Evolutionary conservation across 148 eudicot species (phyloP).

Genomic region (Chenopodium suecicum): DNA sequence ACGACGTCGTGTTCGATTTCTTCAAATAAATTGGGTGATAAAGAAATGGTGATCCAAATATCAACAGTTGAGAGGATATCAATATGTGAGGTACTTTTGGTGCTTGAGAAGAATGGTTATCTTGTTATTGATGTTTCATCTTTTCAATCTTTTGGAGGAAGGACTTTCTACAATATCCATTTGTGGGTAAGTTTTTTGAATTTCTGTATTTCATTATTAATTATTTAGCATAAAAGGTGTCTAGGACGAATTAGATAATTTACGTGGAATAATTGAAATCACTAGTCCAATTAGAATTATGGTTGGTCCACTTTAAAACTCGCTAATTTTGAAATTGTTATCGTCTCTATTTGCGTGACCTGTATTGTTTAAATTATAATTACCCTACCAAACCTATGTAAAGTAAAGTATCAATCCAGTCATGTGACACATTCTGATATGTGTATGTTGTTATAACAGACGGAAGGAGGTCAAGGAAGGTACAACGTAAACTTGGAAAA

Average conservation of each 20-base stretch:
- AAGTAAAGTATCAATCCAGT: too few species aligned
- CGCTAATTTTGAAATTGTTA: too few species aligned
- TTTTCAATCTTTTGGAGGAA: constrained; percentile 47
- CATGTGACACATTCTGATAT: background rate
- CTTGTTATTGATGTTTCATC: constrained; percentile 43
- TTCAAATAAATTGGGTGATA: constrained; percentile 34
- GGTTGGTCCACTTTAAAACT: too few species aligned
- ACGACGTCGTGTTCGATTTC: constrained; percentile 23
- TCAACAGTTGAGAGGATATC: constrained; percentile 34
- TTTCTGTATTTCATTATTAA: background rate
- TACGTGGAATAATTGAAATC: too few species aligned
- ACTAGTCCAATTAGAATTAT: too few species aligned
- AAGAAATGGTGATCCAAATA: constrained; percentile 46
- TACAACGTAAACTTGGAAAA: constrained; percentile 26
- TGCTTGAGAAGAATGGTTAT: constrained; percentile 51
- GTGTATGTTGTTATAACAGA: constrained; percentile 34
- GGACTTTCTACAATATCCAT: constrained; percentile 56
- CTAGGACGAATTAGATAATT: background rate
- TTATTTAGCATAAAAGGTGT: background rate
- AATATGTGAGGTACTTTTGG: constrained; percentile 38
- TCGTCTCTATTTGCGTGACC: too few species aligned
- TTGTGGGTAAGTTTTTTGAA: constrained; percentile 48
- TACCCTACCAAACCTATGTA: too few species aligned
- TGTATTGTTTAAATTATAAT: too few species aligned
- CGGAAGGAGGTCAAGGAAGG: constrained; percentile 27